phyloP scores from a whole-genome alignment of 805 yeast species.

The Candida rishiriensis region DNA sequence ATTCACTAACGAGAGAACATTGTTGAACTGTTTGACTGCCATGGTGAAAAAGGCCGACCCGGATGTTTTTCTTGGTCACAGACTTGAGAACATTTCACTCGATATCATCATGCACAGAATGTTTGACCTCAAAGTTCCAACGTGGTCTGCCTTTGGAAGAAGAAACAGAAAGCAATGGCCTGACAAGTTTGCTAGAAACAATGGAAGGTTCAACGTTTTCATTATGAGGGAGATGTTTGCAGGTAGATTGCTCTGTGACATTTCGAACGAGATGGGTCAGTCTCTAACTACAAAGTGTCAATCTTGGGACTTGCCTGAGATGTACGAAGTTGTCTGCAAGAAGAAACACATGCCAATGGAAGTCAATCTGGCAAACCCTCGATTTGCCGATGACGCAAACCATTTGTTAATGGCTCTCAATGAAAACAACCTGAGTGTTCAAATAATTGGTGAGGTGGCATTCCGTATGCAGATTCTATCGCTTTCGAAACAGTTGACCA shows the following conservation, averaged over 20 bases:
- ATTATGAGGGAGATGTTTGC: constrained; percentile 66
- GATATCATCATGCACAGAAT: constrained; percentile 80
- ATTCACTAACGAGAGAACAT: constrained; percentile 68
- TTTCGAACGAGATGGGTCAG: constrained; percentile 92
- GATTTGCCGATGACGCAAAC: constrained; percentile 61
- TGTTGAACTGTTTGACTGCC: constrained; percentile 72
- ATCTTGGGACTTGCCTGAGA: constrained; percentile 90
- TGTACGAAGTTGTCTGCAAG: constrained; percentile 77
- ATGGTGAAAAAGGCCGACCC: constrained; percentile 75
- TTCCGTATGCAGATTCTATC: constrained; percentile 82
- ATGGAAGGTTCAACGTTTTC: constrained; percentile 41
- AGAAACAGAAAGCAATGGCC: constrained; percentile 77
- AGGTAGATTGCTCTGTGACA: constrained; percentile 87
- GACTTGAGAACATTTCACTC: constrained; percentile 70
- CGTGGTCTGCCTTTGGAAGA: constrained; percentile 84
- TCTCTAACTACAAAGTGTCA: constrained; percentile 89
- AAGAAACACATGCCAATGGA: constrained; percentile 60
- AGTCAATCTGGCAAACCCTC: constrained; percentile 64
- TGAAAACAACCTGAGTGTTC: constrained; percentile 64
- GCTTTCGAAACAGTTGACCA: constrained; percentile 84
- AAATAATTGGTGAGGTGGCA: constrained; percentile 72
- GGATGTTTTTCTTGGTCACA: constrained; percentile 86
- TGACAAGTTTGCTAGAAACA: constrained; percentile 55
- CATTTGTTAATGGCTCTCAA: constrained; percentile 64
- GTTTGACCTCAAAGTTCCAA: constrained; percentile 64